Evolutionary conservation across 2,329 filamentous ascomycete genomes (phyloP).

Genomic region (Trichoderma cornu-damae): DNA sequence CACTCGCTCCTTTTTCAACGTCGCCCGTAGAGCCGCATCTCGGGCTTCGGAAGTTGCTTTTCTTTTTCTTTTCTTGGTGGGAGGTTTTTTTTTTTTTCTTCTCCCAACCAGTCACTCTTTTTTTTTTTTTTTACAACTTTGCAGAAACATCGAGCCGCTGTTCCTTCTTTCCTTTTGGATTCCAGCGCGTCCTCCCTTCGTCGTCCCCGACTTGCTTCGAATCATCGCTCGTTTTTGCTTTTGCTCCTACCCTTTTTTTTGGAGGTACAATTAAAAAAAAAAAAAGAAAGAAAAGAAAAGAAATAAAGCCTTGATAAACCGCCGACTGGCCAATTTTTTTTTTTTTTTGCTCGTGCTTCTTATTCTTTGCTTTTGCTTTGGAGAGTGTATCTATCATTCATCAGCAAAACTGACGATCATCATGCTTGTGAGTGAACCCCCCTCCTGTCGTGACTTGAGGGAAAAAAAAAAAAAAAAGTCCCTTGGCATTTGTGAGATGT

Average conservation of each 20-base stretch:
- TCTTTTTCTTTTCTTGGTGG: conserved; percentile 14
- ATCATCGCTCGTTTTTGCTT: conserved; percentile 8
- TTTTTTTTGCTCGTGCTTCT: not conserved
- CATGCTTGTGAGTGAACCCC: conserved; percentile 17
- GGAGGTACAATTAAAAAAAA: too few relatives aligned
- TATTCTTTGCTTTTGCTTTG: not conserved
- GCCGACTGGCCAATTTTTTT: too few relatives aligned
- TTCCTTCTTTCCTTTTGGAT: not conserved
- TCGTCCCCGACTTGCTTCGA: not conserved
- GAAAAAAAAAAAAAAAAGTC: too few relatives aligned
- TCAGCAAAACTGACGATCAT: conserved; percentile 4
- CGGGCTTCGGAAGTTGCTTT: conserved; percentile 3
- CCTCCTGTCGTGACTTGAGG: not conserved
- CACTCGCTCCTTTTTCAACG: conserved; percentile 1
- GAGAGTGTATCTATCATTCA: conserved; percentile 7
- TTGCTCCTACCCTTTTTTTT: not conserved
- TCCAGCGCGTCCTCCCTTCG: not conserved
- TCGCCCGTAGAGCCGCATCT: not conserved
- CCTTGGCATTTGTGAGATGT: too few relatives aligned
- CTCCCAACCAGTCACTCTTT: conserved; percentile 19
- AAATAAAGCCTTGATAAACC: not conserved
- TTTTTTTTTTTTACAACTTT: conserved; percentile 7
- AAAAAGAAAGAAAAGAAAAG: too few relatives aligned
- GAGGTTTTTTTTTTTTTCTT: conserved; percentile 12
- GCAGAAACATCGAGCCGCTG: conserved; percentile 2